Evolutionary conservation across 208 protist genomes (phyloP), one percentile per base, ranked within the genome.

Genomic region (Trypanosoma theileri): DNA sequence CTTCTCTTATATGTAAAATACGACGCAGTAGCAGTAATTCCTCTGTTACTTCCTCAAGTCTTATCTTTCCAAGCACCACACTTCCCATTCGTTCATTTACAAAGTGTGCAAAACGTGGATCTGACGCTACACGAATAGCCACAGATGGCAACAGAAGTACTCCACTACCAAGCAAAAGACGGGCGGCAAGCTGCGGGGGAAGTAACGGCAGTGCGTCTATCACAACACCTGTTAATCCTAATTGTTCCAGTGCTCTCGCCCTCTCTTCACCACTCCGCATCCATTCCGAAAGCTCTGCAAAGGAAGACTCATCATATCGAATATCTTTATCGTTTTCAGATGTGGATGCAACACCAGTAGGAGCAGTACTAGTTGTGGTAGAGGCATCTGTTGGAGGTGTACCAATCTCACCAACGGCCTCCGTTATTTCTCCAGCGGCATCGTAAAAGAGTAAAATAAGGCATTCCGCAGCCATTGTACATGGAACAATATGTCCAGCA

Each of bases 281-380:
- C 42, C 73, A 73, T 69, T 84, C 75, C 4, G 81, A 82, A 3
- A 90, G 54, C 52, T 84, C 80, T n/a, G 69, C 68, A 67, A 85
- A 89, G 1, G 77, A 80, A 28, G 73, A 13, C 13, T 83, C 80
- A 24, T 57, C 48, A n/a, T 73, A 54, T 17, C 77, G 57, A 19
- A 22, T 41, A 35, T 26, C 26, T 31, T 41, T 58, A 12, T 0
- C 59, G 16, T 52, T 10, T 14, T 31, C 56, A 10, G 6, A 35
- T 35, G 1, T 35, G 6, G 28, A 35, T 35, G 28, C 1, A 35
- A 35, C 28, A 35, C 28, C 28, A 35, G 28, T 35, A 35, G 28
- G 1, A 35, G 28, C 6, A 35, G 28, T 35, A 35, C 4, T 35
- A 35, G 4, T 35, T 35, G 28, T 35, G 28, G 53, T 50, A 31